A percentile compares a stretch with the other conserved stretches of the same genome.
Evolutionary conservation across 352 stramenopile species (phyloP).

Genomic region (Pythium phragmitis): DNA sequence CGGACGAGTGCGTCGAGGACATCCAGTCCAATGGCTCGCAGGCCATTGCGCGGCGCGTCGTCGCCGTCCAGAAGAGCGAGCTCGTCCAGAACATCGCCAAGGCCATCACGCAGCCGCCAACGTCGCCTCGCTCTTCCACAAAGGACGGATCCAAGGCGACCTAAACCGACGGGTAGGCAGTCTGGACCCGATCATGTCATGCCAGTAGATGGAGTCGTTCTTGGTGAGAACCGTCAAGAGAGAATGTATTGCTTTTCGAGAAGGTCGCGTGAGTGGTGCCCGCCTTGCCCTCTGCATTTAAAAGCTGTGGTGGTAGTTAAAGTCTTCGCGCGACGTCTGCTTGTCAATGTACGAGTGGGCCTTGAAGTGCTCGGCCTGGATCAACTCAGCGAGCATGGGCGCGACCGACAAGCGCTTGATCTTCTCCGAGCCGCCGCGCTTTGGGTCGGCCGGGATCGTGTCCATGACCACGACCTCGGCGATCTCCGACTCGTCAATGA

Average conservation of each 20-base stretch:
- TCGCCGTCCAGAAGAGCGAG: constrained; percentile 48
- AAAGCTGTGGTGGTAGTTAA: constrained; percentile 84
- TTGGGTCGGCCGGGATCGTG: constrained; percentile 73
- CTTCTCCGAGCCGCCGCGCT: constrained; percentile 73
- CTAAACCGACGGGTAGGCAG: background rate
- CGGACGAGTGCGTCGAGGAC: constrained; percentile 47
- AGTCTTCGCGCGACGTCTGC: constrained; percentile 81
- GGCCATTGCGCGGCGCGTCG: constrained; percentile 46
- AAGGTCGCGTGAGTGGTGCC: too few species aligned
- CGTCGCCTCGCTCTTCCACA: constrained; percentile 8
- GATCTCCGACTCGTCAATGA: constrained; percentile 83
- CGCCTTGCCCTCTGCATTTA: constrained; percentile 27
- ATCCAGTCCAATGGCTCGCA: constrained; percentile 50
- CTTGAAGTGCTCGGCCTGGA: constrained; percentile 91
- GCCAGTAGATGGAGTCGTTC: too few species aligned
- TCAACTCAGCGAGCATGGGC: constrained; percentile 88
- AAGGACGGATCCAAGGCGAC: background rate
- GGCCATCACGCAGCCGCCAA: constrained; percentile 28
- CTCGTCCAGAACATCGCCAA: constrained; percentile 49
- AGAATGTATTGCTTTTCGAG: constrained; percentile 1
- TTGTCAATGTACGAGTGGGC: constrained; percentile 89
- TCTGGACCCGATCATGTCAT: background rate
- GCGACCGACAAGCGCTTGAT: constrained; percentile 88
- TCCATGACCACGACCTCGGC: constrained; percentile 90
- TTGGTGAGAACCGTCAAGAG: background rate